Evolutionary conservation across 2,329 filamentous ascomycete species (phyloP).

Genomic region (Paraphaeosphaeria sporulosa): DNA sequence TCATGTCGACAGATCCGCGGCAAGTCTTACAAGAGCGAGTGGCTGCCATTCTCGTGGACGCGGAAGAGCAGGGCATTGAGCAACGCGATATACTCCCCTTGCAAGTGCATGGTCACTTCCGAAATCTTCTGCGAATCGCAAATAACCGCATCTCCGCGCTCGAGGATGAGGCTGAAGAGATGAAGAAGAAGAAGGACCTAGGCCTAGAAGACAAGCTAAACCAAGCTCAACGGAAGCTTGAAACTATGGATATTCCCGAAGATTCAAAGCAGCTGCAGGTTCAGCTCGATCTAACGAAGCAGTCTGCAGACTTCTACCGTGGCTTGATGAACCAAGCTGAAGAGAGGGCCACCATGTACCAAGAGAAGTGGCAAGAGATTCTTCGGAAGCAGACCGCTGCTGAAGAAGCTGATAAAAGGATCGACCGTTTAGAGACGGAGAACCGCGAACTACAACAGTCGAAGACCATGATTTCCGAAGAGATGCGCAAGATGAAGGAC

Average conservation of each 20-base stretch:
- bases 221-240: constrained; percentile 6
- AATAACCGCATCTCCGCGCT: not conserved
- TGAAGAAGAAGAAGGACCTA: not conserved
- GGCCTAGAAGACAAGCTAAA: not conserved
- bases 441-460: constrained; percentile 2
- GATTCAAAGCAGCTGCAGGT: constrained; percentile 4
- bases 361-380: constrained; percentile 8
- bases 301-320: not conserved
- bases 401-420: constrained; percentile 6
- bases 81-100: not conserved
- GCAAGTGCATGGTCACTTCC: constrained; percentile 3
- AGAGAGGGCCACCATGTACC: constrained; percentile 1
- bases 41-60: not conserved
- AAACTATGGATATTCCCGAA: not conserved
- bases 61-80: not conserved
- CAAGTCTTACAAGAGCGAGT: not conserved
- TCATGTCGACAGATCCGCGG: not conserved
- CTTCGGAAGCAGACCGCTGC: constrained; percentile 6
- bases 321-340: constrained; percentile 9
- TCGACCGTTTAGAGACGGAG: constrained; percentile 9
- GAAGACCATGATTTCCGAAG: not conserved
- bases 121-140: not conserved
- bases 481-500: not conserved
- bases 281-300: constrained; percentile 1
- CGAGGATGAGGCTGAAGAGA: not conserved